Evolutionary conservation across 768 basidiomycete genomes (phyloP), one percentile per base, ranked within the genome.

Genomic region (Boletus insuetus): DNA sequence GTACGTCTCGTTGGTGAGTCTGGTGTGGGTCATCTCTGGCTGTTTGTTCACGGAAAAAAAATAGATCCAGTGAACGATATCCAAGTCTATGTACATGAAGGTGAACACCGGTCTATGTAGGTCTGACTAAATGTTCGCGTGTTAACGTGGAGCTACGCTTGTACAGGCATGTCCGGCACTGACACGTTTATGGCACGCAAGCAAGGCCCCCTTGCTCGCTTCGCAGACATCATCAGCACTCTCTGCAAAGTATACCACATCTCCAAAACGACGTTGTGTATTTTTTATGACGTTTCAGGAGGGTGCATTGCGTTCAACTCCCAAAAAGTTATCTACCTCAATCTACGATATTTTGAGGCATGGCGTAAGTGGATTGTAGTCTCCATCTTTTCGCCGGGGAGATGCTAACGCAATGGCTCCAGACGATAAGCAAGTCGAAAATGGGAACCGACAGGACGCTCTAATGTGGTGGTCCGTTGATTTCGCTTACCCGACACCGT

Each of bases 291-390:
- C 60, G 64, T 76, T 9, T 74, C 75, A 10, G 94, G 94, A 2
- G 85, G 84, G 3, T 73, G 87, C 17, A 94, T 96, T 55, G 95
- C 93, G 2, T 97, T 98, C 78, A 98, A 98, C 70, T 79, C 90
- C 26, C 82, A 82, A 49, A 90, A 88, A 7, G 87, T 84, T 51
- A 78, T 97, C 22, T 97, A 91, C 71, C 69, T 95, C 55, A 97
- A 96, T 68, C 74, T 91, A 24, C 52, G 39, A 3, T 53, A 46
- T n/a, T 53, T 53, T 11, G 38, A 46, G 20, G 26, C 22, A 14
- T 45, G 89, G 89, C 92, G 88, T 92, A 71, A 74, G 85, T 78
- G 8, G 4, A 49, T 37, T 24, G 44, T 7, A 39, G 17, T 17
- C 5, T 6, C 4, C 24, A 26, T 26, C 26, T 26, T 26, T 26